Percentiles rank a stretch among this genome's conserved stretches.
phyloP scores from a whole-genome alignment of 129 eudicot species.

The Artemisia tridentata region DNA sequence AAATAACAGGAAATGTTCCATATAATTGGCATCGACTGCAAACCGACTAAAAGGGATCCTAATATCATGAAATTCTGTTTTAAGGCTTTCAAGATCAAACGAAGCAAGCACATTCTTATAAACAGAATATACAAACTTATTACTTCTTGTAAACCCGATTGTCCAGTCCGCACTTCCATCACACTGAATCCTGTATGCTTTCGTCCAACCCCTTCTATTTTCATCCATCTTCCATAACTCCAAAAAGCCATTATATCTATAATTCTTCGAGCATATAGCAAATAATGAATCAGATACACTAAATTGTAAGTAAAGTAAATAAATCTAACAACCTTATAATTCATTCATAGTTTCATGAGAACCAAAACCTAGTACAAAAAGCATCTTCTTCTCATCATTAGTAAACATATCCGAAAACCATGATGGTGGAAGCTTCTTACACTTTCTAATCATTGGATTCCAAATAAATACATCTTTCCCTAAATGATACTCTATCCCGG shows the following conservation, averaged over 20 bases:
- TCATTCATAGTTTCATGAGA: slow-evolving; percentile 22
- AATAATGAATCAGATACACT: slow-evolving; percentile 17
- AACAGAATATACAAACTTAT: slow-evolving; percentile 20
- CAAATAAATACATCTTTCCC: slow-evolving; percentile 22
- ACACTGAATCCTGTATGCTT: slow-evolving; percentile 27
- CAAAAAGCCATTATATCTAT: slow-evolving; percentile 19
- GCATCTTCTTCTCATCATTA: not conserved
- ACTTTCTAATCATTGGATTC: slow-evolving; percentile 14
- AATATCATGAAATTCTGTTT: slow-evolving; percentile 24
- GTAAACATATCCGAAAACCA: slow-evolving; percentile 15
- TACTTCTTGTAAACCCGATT: slow-evolving; percentile 26
- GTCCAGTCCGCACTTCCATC: slow-evolving; percentile 25
- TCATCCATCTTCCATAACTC: slow-evolving; percentile 29
- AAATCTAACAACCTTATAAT: slow-evolving; percentile 21
- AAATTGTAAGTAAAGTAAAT: slow-evolving; percentile 13
- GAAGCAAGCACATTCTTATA: slow-evolving; percentile 21
- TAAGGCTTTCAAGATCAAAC: slow-evolving; percentile 27
- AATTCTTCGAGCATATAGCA: slow-evolving; percentile 23
- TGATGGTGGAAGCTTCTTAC: slow-evolving; percentile 22
- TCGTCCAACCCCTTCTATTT: slow-evolving; percentile 14
- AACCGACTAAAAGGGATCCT: slow-evolving; percentile 18
- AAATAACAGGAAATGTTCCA: slow-evolving; percentile 22
- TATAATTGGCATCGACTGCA: slow-evolving; percentile 23
- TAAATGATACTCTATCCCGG: slow-evolving; percentile 25
- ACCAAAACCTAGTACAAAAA: slow-evolving; percentile 21